phyloP scores from a whole-genome alignment of 176 grass and related monocot genomes.

The Oryza officinalis region DNA sequence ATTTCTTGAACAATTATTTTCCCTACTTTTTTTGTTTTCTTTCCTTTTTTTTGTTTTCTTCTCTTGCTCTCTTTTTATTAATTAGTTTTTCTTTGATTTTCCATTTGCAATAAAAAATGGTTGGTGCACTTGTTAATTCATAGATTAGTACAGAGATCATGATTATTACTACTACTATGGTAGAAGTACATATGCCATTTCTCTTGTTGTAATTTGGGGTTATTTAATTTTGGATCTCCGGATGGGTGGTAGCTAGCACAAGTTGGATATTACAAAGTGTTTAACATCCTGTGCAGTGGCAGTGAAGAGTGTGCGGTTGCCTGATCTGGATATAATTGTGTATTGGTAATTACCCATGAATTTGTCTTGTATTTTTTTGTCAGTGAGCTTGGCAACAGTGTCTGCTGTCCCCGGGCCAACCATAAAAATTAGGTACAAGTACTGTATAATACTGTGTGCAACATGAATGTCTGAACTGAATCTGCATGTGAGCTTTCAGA shows the following conservation, averaged over 20 bases:
- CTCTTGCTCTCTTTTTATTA: not conserved
- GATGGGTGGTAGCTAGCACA: not conserved
- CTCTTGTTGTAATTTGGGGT: not conserved
- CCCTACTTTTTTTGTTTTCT: constrained; percentile 24
- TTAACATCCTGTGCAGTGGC: not conserved
- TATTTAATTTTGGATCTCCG: not conserved
- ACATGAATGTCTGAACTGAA: not conserved
- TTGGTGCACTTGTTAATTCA: not conserved
- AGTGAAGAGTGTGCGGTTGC: not conserved
- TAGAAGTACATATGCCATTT: constrained; percentile 1
- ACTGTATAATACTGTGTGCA: no score
- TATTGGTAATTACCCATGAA: not conserved
- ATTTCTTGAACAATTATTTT: constrained; percentile 8
- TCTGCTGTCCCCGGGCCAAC: no score
- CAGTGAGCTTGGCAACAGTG: not conserved
- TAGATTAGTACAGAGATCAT: not conserved
- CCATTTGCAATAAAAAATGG: constrained; percentile 32
- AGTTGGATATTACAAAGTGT: not conserved
- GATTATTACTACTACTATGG: not conserved
- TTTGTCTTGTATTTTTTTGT: not conserved
- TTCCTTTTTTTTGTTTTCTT: constrained; percentile 15
- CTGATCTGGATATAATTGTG: not conserved
- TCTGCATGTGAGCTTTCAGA: no score
- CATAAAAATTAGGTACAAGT: not conserved
- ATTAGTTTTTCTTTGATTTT: not conserved